Evolutionary conservation across 441 rosid species (phyloP).

Genomic region (Pelargonium fulgidum): DNA sequence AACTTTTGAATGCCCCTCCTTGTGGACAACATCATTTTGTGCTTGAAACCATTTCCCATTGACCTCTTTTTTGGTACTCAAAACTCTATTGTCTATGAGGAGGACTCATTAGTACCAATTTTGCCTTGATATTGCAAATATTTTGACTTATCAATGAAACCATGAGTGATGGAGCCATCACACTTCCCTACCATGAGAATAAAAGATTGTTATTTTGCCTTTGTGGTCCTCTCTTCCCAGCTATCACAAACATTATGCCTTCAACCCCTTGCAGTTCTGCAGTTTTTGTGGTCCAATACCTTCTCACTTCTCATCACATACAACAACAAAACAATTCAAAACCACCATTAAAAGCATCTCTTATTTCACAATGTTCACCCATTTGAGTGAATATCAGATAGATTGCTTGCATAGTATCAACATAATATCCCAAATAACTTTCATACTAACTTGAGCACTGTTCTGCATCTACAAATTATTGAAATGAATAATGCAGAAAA

Average conservation of each 20-base stretch:
- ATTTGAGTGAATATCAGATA: too few relatives aligned
- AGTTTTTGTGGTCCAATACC: not conserved
- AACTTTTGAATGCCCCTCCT: too few relatives aligned
- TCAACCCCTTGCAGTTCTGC: too few relatives aligned
- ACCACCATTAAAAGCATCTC: not conserved
- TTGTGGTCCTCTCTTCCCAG: not conserved
- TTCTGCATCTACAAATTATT: too few relatives aligned
- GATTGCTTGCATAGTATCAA: too few relatives aligned
- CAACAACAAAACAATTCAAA: not conserved
- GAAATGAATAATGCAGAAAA: too few relatives aligned
- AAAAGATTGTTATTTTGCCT: not conserved
- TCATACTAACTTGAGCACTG: too few relatives aligned
- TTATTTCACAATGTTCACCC: not conserved
- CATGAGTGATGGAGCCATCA: not conserved
- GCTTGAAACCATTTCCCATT: not conserved
- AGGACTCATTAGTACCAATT: not conserved
- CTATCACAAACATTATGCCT: too few relatives aligned
- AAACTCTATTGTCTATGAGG: not conserved
- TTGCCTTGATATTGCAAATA: not conserved
- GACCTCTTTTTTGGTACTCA: not conserved
- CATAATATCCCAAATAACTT: too few relatives aligned
- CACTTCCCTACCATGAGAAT: conserved; percentile 1
- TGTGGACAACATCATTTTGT: not conserved
- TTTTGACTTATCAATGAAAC: conserved; percentile 1
- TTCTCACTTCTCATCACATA: not conserved